Conservation (phyloP, 345 rosid species). For the Eucalyptus sp. region DNA sequence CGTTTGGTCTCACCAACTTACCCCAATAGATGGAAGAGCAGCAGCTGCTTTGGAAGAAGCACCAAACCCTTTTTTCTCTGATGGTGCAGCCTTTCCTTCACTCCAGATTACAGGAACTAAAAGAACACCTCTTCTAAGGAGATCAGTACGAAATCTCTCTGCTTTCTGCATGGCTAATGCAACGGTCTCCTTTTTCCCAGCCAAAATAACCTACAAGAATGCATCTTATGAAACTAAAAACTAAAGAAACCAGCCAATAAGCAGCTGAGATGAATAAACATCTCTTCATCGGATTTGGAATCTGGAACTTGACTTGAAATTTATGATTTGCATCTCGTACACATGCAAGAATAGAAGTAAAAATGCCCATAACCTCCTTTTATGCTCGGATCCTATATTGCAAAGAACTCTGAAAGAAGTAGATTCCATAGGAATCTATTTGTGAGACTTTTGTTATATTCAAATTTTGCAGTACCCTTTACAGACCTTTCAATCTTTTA, state of each 20-base stretch:
- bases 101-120: conserved; percentile 84
- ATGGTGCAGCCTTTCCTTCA: conserved; percentile 40
- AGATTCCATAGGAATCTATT: not conserved
- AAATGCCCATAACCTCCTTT: not conserved
- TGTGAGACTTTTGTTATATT: not conserved
- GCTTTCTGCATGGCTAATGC: conserved; percentile 60
- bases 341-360: not conserved
- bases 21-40: conserved; percentile 89
- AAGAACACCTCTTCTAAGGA: conserved; percentile 77
- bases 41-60: conserved; percentile 34
- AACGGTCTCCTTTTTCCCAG: conserved; percentile 68
- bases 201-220: conserved; percentile 63
- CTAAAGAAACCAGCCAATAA: not conserved
- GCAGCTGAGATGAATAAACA: not conserved
- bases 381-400: not conserved
- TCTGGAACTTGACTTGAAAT: not conserved
- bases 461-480: not conserved
- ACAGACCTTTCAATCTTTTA: not conserved
- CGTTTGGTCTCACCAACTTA: conserved; percentile 4
- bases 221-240: not conserved
- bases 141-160: conserved; percentile 85
- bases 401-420: not conserved
- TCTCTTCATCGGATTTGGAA: not conserved
- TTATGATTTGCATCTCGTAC: not conserved
- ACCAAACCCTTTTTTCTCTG: conserved; percentile 86